Evolutionary conservation across 78 protist genomes (phyloP).

Genomic region (Dictyostelium firmibasis): DNA sequence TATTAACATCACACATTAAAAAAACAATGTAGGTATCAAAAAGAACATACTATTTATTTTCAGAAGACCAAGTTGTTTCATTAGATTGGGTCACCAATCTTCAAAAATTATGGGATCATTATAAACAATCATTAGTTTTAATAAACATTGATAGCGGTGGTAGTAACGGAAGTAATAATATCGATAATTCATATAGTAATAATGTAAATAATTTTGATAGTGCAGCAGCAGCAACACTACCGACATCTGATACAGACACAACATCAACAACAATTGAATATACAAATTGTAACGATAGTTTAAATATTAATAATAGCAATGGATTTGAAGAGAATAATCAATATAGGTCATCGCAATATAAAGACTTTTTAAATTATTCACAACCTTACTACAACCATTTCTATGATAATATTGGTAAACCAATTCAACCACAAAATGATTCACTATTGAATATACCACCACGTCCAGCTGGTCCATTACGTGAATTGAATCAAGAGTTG

Average conservation of each 20-base stretch:
- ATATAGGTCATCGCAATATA: constrained; percentile 9
- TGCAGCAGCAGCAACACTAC: background rate
- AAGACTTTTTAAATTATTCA: constrained; percentile 40
- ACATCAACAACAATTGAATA: background rate
- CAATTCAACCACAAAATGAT: constrained; percentile 14
- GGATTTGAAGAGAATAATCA: background rate
- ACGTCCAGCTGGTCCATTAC: constrained; percentile 60
- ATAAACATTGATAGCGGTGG: background rate
- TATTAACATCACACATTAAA: background rate
- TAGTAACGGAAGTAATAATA: background rate
- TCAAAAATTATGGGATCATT: background rate
- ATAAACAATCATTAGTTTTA: background rate
- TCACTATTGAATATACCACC: constrained; percentile 51
- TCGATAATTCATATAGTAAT: background rate
- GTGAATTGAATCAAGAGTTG: constrained; percentile 23
- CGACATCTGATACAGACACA: constrained; percentile 4
- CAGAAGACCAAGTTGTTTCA: constrained; percentile 44
- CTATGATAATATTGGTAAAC: constrained; percentile 37
- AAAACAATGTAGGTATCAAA: background rate
- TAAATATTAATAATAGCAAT: background rate
- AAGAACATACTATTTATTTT: constrained; percentile 54
- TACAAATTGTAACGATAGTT: background rate
- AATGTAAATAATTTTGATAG: constrained; percentile 17
- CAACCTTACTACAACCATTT: constrained; percentile 37
- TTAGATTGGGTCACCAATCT: constrained; percentile 44